Evolutionary conservation across 2,329 filamentous ascomycete species (phyloP).

Genomic region (Venturia effusa): DNA sequence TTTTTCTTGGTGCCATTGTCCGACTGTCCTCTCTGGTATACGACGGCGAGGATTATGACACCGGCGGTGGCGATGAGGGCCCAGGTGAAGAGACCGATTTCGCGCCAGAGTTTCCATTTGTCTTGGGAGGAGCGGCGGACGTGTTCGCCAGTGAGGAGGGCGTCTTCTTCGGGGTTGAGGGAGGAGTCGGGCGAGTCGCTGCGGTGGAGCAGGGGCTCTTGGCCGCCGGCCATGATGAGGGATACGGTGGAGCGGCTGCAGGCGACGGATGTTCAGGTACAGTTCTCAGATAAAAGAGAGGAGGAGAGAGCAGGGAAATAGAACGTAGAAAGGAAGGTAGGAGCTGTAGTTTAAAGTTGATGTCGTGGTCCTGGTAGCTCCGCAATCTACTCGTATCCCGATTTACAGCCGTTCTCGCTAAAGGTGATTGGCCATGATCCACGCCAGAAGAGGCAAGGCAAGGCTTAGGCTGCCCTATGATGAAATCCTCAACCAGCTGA

Average conservation of each 20-base stretch:
- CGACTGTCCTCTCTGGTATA: slow-evolving; percentile 56
- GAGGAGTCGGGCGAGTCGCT: slow-evolving; percentile 41
- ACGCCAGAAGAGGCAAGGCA: not conserved
- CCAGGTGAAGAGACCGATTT: slow-evolving; percentile 71
- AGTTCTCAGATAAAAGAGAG: not conserved
- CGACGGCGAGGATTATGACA: slow-evolving; percentile 70
- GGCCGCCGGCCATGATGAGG: slow-evolving; percentile 27
- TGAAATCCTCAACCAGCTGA: not conserved
- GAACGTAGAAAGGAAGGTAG: not conserved
- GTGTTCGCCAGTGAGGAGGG: slow-evolving; percentile 47
- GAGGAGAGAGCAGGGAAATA: not conserved
- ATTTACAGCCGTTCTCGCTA: not conserved
- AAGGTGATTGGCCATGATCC: not conserved
- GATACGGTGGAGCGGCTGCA: not conserved
- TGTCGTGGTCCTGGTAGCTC: not conserved
- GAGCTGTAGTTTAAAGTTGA: not conserved
- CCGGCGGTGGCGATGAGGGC: slow-evolving; percentile 68
- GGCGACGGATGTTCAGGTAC: not conserved
- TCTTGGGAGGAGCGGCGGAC: slow-evolving; percentile 23
- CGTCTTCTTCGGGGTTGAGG: slow-evolving; percentile 48
- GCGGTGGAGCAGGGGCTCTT: slow-evolving; percentile 43
- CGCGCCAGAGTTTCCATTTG: slow-evolving; percentile 53
- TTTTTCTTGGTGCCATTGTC: slow-evolving; percentile 21
- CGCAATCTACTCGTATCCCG: no score
- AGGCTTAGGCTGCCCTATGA: not conserved